phyloP scores from a whole-genome alignment of 768 basidiomycete species.

The Boletus edulis region DNA sequence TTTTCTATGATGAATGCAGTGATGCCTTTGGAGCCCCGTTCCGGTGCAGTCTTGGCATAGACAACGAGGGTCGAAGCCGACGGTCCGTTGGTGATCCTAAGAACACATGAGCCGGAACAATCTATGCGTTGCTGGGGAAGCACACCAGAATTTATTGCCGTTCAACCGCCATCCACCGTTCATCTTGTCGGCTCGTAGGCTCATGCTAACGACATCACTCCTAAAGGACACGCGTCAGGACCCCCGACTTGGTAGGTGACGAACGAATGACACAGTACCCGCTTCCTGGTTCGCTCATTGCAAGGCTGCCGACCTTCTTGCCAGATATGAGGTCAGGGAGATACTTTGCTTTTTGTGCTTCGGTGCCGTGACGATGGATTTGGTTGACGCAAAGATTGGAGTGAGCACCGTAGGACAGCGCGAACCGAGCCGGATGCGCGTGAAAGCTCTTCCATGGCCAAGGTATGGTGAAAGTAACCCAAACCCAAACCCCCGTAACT shows the following conservation, averaged over 20 bases:
- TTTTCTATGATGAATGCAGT: conserved; percentile 91
- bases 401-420: conserved; percentile 88
- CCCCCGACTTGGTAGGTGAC: neutral
- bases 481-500: conserved; percentile 80
- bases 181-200: conserved; percentile 73
- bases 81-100: conserved; percentile 94
- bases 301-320: conserved; percentile 81
- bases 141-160: conserved; percentile 90
- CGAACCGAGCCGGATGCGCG: conserved; percentile 91
- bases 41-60: conserved; percentile 84
- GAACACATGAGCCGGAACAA: neutral
- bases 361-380: conserved; percentile 82
- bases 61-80: conserved; percentile 88
- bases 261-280: conserved; percentile 38
- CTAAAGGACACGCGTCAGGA: conserved; percentile 12
- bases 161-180: conserved; percentile 77
- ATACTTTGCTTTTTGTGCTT: conserved; percentile 77
- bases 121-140: neutral
- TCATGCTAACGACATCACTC: conserved; percentile 96
- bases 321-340: conserved; percentile 79
- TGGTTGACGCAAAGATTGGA: conserved; percentile 89
- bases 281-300: conserved; percentile 91
- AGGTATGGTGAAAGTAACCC: conserved; percentile 84
- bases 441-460: conserved; percentile 95
- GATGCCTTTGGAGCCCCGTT: conserved; percentile 81